A percentile compares a stretch with the other conserved stretches of the same genome.
Evolutionary conservation across 2,329 filamentous ascomycete genomes (phyloP).

Genomic region (Celoporthe dispersa): DNA sequence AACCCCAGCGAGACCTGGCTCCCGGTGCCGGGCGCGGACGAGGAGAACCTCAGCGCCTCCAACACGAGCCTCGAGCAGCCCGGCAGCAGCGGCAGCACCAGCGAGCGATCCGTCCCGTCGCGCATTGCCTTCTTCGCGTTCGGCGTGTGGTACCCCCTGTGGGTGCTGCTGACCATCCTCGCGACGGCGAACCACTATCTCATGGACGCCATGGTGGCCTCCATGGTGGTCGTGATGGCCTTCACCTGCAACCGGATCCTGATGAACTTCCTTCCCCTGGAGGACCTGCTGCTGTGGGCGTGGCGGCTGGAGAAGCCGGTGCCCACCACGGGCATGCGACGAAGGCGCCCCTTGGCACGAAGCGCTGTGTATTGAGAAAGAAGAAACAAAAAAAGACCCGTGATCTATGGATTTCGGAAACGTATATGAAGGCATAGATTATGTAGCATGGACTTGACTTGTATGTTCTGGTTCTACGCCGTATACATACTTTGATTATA

Average conservation of each 20-base stretch:
- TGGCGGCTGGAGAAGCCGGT: constrained; percentile 67
- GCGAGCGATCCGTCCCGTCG: constrained; percentile 23
- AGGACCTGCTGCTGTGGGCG: constrained; percentile 68
- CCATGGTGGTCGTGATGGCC: constrained; percentile 62
- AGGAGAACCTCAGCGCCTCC: constrained; percentile 18
- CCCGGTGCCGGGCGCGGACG: constrained; percentile 20
- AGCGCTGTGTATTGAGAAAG: constrained; percentile 15
- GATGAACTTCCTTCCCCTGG: constrained; percentile 63
- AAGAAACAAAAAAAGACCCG: background rate
- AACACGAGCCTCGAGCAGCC: constrained; percentile 1
- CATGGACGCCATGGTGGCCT: constrained; percentile 68
- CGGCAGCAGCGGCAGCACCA: constrained; percentile 19
- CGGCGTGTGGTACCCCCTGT: constrained; percentile 56
- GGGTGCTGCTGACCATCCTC: constrained; percentile 61
- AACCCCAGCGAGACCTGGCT: constrained; percentile 28
- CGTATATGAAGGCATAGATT: background rate
- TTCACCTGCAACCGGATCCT: constrained; percentile 58
- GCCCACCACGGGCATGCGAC: constrained; percentile 47
- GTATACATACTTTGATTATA: background rate
- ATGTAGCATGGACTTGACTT: background rate
- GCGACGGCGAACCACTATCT: constrained; percentile 68
- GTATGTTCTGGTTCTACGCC: background rate
- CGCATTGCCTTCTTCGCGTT: constrained; percentile 36
- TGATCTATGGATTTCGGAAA: background rate
- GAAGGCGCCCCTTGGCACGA: constrained; percentile 20